Base-by-base conservation (phyloP, 192 early-diverging fungal genomes). In the Dissophora globulifera region DNA sequence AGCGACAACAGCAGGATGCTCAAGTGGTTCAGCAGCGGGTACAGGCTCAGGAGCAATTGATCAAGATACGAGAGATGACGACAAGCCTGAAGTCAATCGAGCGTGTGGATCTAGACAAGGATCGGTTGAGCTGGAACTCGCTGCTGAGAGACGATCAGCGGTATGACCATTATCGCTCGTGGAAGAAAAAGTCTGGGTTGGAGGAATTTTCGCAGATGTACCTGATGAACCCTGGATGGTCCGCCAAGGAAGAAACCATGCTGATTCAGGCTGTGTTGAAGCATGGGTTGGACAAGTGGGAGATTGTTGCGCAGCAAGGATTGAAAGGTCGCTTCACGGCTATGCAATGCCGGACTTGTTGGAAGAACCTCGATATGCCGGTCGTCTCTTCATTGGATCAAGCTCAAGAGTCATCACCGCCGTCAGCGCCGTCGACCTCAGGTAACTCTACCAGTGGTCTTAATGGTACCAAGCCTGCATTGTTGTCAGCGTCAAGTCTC, bases 311-410 rank as follows among this genome's bases (percentile, higher is more conserved):
- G 0, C 49, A 47, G 7, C 35, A 57, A 11, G 29, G 27, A 1
- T 26, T 66, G 15, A 33, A 35, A 3, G 45, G 51, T 13, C 41
- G 46, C 9, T 55, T 76, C 16, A 49, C 62, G 3, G 43, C 52
- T 0, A 27, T 16, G 13, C 50, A 76, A 35, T 76, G 71, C 32
- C 42, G 71, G 10, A 56, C 46, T 0, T 60, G 63, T 22, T 76
- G 72, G 63, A 66, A 67, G 32, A 67, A 66, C 16, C 46, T 76
- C 50, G 72, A 62, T 27, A 76, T 67, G 72, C 52, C 57, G 1
- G 51, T 62, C 4, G 56, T 48, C 15, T 16, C 15, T 16, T 47
- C 32, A 19, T 2, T 47, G 11, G 20, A 29, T 10, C 8, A 26
- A 29, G 13, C 11, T 16, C 40, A 41, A 6, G 27, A 26, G 27